Percentiles rank a stretch among this genome's conserved stretches.
These are phyloP conservation scores for Rhododendron vialii DNA, from an alignment of 148 eudicot species.

Conservation along the genomic window DNA sequence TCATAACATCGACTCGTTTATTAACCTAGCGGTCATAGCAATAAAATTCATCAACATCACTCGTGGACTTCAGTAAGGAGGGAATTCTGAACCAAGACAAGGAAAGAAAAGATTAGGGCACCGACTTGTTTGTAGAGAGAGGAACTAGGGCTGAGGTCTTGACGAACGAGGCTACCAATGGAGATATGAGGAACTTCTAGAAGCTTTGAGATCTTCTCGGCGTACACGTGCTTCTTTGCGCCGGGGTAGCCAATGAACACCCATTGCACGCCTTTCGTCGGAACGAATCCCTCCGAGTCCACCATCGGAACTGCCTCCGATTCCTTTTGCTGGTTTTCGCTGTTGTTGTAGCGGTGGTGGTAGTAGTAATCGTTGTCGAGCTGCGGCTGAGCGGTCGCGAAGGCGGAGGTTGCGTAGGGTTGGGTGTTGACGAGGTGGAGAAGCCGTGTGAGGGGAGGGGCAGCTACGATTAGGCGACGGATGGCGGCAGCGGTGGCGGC, in stretches of 20 bases:
- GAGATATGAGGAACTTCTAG: slow-evolving; percentile 74
- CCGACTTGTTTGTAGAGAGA: slow-evolving; percentile 55
- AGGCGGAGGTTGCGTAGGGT: slow-evolving; percentile 1
- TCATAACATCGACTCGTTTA: background rate
- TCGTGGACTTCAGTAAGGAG: background rate
- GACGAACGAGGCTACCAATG: slow-evolving; percentile 60
- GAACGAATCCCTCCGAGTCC: slow-evolving; percentile 14
- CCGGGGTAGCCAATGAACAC: slow-evolving; percentile 40
- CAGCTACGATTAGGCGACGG: too few relatives aligned
- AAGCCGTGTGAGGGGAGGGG: background rate
- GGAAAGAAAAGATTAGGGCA: background rate
- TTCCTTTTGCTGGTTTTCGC: background rate
- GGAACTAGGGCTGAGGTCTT: slow-evolving; percentile 57
- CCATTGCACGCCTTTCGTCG: slow-evolving; percentile 40
- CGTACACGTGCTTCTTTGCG: slow-evolving; percentile 44
- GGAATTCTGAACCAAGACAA: background rate
- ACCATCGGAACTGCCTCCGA: background rate
- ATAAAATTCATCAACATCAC: background rate
- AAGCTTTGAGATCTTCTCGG: slow-evolving; percentile 57
- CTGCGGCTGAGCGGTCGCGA: slow-evolving; percentile 27
- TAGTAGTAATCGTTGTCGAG: slow-evolving; percentile 25
- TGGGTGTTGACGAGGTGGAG: slow-evolving; percentile 13
- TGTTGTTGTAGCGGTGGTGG: background rate
- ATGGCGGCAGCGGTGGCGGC: background rate
- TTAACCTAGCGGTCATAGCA: background rate